Evolutionary conservation across 805 yeast genomes (phyloP).

Genomic region (Kodamaea neixiangensis): DNA sequence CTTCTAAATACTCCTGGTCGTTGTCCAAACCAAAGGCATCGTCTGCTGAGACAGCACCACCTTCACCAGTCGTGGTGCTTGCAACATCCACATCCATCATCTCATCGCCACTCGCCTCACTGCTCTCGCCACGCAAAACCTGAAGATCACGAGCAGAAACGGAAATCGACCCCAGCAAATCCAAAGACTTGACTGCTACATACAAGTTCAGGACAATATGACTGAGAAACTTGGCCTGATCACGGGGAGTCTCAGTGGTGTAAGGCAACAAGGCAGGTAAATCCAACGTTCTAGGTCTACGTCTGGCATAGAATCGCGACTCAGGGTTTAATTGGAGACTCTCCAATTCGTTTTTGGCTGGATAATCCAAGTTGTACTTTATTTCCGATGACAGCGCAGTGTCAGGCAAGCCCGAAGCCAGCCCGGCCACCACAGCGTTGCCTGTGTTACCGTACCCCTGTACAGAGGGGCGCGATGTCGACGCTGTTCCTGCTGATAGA

Average conservation of each 20-base stretch:
- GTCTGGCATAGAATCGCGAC: conserved; percentile 40
- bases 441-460: too few relatives aligned
- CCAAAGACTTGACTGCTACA: conserved; percentile 73
- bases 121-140: conserved; percentile 31
- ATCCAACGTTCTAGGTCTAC: conserved; percentile 42
- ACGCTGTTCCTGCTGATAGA: too few relatives aligned
- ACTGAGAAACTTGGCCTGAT: conserved; percentile 70
- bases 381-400: not conserved
- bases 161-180: conserved; percentile 67
- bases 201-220: conserved; percentile 81
- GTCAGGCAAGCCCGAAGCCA: too few relatives aligned
- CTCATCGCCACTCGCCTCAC: conserved; percentile 9
- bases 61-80: not conserved
- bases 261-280: conserved; percentile 66
- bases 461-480: too few relatives aligned
- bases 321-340: conserved; percentile 32
- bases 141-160: conserved; percentile 71
- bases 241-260: conserved; percentile 63
- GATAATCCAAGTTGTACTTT: conserved; percentile 55
- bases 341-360: conserved; percentile 36
- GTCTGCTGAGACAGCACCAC: not conserved
- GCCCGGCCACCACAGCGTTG: too few relatives aligned
- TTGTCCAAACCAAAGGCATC: conserved; percentile 3
- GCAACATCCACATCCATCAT: not conserved
- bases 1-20: not conserved